Evolutionary conservation across 352 stramenopile genomes (phyloP), one percentile per base, ranked within the genome.

Genomic region (Phytopythium helicoides): DNA sequence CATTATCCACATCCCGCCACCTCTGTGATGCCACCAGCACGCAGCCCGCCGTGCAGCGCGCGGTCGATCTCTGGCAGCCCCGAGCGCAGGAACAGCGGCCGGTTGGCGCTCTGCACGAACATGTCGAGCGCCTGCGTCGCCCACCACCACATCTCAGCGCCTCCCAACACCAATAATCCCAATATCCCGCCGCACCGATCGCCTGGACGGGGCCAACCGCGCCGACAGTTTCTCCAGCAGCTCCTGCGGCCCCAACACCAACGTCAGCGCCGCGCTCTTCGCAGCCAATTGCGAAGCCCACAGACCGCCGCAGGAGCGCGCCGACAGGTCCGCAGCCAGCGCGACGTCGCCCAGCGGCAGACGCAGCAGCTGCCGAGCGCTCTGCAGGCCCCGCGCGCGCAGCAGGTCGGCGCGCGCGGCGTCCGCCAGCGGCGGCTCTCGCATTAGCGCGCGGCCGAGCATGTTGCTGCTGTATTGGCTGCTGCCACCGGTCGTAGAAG

Each of bases 81-180:
- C 8, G 77, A 90, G 26, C 84, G 81, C 25, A 94, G 66, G 44
- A 74, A 75, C 47, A 64, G 70, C 6, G 84, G 81, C 15, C 80
- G 68, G 47, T 91, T 92, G 33, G 62, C 70, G 33, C 72, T 85
- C 54, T 86, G 66, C 35, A 94, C 52, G 51, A 92, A 94, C 67
- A 94, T 66, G 16, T 88, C 81, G 44, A 94, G 86, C 1, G 74
- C 84, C 83, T 93, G 31, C 2, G 18, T 28, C 16, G 4, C 8
- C 31, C 64, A 15, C 41, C 46, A 36, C 11, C 51, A 33, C 9
- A 5, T 10, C 5, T 9, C 28, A 33, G 28, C 28, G 9, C 28
- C 28, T 9, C 28, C 9, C 11, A 21, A 38, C 41, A n/a, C 23
- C 15, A 51, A n/a, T n/a, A 55, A 12, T 10, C 12, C 26, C 14